Evolutionary conservation across 768 basidiomycete species (phyloP).

Genomic region (Mycena crocata): DNA sequence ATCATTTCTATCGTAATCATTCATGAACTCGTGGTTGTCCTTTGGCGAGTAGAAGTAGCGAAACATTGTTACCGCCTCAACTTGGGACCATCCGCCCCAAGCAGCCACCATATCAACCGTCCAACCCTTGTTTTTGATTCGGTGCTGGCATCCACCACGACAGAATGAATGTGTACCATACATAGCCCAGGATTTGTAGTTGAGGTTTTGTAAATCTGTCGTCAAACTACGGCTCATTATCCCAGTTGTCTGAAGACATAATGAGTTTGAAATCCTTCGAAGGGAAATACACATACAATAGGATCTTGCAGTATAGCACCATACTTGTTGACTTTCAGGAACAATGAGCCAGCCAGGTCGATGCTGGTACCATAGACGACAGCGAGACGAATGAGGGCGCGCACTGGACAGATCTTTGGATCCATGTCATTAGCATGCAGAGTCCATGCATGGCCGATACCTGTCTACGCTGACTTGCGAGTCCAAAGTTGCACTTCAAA

Average conservation of each 20-base stretch:
- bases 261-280: background rate
- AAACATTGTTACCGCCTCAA: slow-evolving; percentile 30
- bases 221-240: slow-evolving; percentile 23
- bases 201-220: slow-evolving; percentile 28
- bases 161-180: slow-evolving; percentile 37
- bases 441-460: slow-evolving; percentile 28
- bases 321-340: slow-evolving; percentile 7
- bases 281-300: background rate
- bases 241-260: slow-evolving; percentile 15
- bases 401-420: slow-evolving; percentile 31
- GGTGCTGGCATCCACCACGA: slow-evolving; percentile 34
- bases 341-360: slow-evolving; percentile 20
- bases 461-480: slow-evolving; percentile 31
- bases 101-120: slow-evolving; percentile 30
- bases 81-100: slow-evolving; percentile 37
- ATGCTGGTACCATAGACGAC: slow-evolving; percentile 16
- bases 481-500: slow-evolving; percentile 10
- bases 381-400: slow-evolving; percentile 26
- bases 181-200: slow-evolving; percentile 31
- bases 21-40: slow-evolving; percentile 4
- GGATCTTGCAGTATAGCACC: slow-evolving; percentile 10
- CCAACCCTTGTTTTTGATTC: slow-evolving; percentile 21
- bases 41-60: slow-evolving; percentile 9
- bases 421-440: slow-evolving; percentile 33
- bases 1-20: background rate